phyloP scores from a whole-genome alignment of 1,139 yeast species.

The Geotrichum bryndzae region DNA sequence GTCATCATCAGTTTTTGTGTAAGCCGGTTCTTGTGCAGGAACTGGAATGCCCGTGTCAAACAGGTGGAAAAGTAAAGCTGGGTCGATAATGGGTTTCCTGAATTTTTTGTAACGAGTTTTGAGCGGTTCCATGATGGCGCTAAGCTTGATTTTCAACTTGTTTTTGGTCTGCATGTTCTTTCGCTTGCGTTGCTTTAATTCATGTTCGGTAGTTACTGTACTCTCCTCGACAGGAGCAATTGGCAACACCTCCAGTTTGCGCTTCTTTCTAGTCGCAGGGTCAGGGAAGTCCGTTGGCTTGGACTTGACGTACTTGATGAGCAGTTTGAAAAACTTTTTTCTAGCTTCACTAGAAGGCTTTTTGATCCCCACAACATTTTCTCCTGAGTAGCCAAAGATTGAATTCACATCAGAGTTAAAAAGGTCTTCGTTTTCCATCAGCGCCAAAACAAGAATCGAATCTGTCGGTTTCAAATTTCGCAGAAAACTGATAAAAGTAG shows the following conservation, averaged over 20 bases:
- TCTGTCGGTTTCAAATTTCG: constrained; percentile 68
- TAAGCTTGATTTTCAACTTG: constrained; percentile 72
- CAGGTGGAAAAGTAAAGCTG: constrained; percentile 60
- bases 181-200: constrained; percentile 51
- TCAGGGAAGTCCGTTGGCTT: constrained; percentile 53
- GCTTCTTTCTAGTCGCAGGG: constrained; percentile 34
- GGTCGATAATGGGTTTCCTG: constrained; percentile 85
- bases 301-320: constrained; percentile 53
- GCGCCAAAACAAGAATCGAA: constrained; percentile 67
- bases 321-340: constrained; percentile 47
- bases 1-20: constrained; percentile 55
- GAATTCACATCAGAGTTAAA: constrained; percentile 34
- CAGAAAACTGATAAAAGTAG: constrained; percentile 65
- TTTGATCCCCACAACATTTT: constrained; percentile 45
- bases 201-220: constrained; percentile 23
- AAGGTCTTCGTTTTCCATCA: constrained; percentile 42
- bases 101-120: constrained; percentile 82
- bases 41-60: constrained; percentile 49
- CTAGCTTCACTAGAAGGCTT: constrained; percentile 46
- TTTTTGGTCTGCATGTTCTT: constrained; percentile 80
- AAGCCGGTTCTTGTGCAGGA: constrained; percentile 46
- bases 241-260: constrained; percentile 40
- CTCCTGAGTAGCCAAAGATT: constrained; percentile 50
- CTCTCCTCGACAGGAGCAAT: constrained; percentile 36
- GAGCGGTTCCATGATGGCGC: constrained; percentile 84